Base-by-base conservation (phyloP, 176 grass and related monocot species). In the Aegilops sharonensis region DNA sequence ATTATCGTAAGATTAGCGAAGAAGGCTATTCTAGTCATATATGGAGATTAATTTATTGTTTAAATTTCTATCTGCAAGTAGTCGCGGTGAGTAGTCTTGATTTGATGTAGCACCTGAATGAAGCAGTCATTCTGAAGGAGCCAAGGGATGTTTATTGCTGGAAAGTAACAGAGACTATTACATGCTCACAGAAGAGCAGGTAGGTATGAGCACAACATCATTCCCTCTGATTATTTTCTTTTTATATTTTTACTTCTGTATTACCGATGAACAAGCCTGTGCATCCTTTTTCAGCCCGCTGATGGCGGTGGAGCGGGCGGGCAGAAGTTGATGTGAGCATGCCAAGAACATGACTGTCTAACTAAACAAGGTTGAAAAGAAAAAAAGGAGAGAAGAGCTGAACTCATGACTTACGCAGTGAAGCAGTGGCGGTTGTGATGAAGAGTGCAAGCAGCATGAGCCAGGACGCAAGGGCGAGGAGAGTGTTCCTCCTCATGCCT, bases 301-400 rank as follows among this genome's bases (percentile, higher is more conserved):
- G 40, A 78, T 3, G 88, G 85, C 0, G 79, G 83, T 0, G 86
- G 80, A 42, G 42, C 17, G 59, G 77, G 81, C 0, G 69, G 81
- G 71, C 94, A 89, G 68, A 91, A 93, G 84, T 85, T 89, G 88
- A 82, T 90, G 78, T 72, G 5, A 48, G 77, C 78, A 48, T 24
- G 64, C 29, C 42, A 78, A 72, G 45, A 24, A 11, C 40, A 72
- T 40, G 66, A 64, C 15, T 64, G 39, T 35, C 74, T 20, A 78
- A 82, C 82, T 14, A 78, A 78, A 23, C 37, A 35, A 64, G 30
- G 8, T 72, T 72, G 0, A 67, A 9, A 11, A 60, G 27, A 15
- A 74, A 30, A 40, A 6, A 73, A 14, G 1, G 47, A 14, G 37
- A 6, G 18, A 63, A 45, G 9, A 56, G 3, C 34, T 7, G 77